Evolutionary conservation across 176 grass and related monocot species (phyloP).

Genomic region (Oropetium thomaeum): DNA sequence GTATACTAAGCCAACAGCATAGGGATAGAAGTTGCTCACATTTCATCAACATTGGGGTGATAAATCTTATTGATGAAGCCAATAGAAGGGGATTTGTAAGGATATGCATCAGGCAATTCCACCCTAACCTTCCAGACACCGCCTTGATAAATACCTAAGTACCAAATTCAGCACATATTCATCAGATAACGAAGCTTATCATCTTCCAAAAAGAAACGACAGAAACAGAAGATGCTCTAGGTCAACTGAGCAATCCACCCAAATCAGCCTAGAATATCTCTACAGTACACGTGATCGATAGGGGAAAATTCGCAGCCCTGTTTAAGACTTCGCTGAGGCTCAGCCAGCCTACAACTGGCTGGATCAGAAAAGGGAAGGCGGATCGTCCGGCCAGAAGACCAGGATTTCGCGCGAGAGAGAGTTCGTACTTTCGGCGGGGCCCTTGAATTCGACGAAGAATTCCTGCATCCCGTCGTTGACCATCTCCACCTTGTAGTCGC

Average conservation of each 20-base stretch:
- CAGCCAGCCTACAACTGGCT: constrained; percentile 6
- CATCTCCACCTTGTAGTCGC: constrained; percentile 99
- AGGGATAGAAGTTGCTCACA: constrained; percentile 49
- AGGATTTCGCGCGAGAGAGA: background rate
- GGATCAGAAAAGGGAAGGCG: constrained; percentile 12
- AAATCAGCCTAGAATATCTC: constrained; percentile 7
- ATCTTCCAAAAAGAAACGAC: background rate
- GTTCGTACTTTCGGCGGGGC: constrained; percentile 79
- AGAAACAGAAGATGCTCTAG: background rate
- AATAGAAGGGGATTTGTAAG: constrained; percentile 94
- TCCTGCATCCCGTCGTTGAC: constrained; percentile 98
- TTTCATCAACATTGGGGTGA: constrained; percentile 98
- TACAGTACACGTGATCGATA: background rate
- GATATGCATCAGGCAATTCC: constrained; percentile 89
- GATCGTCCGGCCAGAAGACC: background rate
- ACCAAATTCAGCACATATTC: constrained; percentile 23
- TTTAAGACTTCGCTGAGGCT: background rate
- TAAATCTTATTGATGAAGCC: constrained; percentile 96
- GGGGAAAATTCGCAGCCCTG: background rate
- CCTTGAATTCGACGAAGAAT: constrained; percentile 90
- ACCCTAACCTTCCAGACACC: constrained; percentile 99
- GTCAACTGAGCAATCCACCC: constrained; percentile 12
- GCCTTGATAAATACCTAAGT: constrained; percentile 98
- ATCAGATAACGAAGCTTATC: constrained; percentile 8
- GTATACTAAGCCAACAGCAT: background rate